phyloP scores from a whole-genome alignment of 208 protist species.

The Leishmania aethiopica region DNA sequence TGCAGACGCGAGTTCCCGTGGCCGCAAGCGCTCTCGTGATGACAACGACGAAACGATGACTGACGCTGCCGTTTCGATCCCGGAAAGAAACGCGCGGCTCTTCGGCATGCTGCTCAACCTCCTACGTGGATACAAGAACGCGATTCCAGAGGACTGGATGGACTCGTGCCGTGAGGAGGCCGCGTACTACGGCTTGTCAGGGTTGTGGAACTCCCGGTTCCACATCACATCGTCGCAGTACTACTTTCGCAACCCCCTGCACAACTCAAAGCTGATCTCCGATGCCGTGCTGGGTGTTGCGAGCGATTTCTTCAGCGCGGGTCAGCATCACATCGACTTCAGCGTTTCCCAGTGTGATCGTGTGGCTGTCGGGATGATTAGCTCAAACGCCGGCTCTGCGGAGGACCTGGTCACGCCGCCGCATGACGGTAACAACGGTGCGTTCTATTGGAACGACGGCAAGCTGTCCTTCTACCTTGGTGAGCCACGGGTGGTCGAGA shows the following conservation, averaged over 20 bases:
- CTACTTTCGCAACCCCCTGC: conserved; percentile 41
- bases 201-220: conserved; percentile 43
- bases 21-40: not conserved
- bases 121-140: conserved; percentile 57
- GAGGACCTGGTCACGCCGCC: conserved; percentile 13
- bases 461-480: conserved; percentile 56
- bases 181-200: conserved; percentile 54
- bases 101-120: conserved; percentile 68
- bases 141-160: conserved; percentile 43
- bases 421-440: conserved; percentile 27
- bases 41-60: not conserved
- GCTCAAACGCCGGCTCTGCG: conserved; percentile 4
- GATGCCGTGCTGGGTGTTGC: conserved; percentile 51
- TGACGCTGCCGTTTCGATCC: conserved; percentile 33
- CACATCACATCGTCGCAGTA: conserved; percentile 1
- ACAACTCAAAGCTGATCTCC: conserved; percentile 41
- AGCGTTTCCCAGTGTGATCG: conserved; percentile 52
- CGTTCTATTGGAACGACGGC: conserved; percentile 78
- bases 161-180: conserved; percentile 50
- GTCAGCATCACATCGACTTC: conserved; percentile 55
- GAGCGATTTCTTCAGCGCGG: conserved; percentile 42
- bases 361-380: conserved; percentile 53
- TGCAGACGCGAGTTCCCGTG: not conserved
- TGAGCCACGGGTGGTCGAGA: conserved; percentile 31
- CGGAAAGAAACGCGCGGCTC: conserved; percentile 33